A percentile compares a stretch with the other conserved stretches of the same genome.
Evolutionary conservation across 495 filamentous ascomycete genomes (phyloP).

Genomic region (Penicillium odoratum): DNA sequence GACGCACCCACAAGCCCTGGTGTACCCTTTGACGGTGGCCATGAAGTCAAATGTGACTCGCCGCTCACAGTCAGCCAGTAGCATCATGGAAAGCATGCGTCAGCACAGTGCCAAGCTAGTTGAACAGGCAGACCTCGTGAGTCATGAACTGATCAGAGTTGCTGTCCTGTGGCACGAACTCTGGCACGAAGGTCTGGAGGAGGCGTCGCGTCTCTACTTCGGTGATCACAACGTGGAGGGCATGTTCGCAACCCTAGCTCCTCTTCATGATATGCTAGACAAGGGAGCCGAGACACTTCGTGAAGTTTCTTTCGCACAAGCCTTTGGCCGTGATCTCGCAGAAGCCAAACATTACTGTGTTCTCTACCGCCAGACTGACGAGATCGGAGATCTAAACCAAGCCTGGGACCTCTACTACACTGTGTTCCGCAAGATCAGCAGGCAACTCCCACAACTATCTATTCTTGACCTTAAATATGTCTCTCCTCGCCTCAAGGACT

Average conservation of each 20-base stretch:
- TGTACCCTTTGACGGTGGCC: slow-evolving; percentile 98
- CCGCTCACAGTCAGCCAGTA: slow-evolving; percentile 77
- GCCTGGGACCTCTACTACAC: slow-evolving; percentile 99
- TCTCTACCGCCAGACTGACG: slow-evolving; percentile 80
- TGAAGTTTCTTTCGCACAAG: slow-evolving; percentile 97
- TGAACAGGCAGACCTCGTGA: slow-evolving; percentile 92
- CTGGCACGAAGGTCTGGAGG: slow-evolving; percentile 98
- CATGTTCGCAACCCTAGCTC: slow-evolving; percentile 89
- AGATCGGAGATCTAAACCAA: slow-evolving; percentile 92
- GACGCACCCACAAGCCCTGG: slow-evolving; percentile 92
- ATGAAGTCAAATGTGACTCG: slow-evolving; percentile 88
- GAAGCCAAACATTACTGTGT: slow-evolving; percentile 95
- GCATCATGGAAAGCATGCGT: slow-evolving; percentile 98
- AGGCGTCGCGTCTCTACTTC: slow-evolving; percentile 89
- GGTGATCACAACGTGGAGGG: slow-evolving; percentile 95
- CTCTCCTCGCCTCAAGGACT: slow-evolving; percentile 84
- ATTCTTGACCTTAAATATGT: slow-evolving; percentile 95
- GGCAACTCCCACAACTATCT: slow-evolving; percentile 87
- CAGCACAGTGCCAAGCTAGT: slow-evolving; percentile 92
- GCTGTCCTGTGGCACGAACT: slow-evolving; percentile 98
- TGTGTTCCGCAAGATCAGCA: slow-evolving; percentile 91
- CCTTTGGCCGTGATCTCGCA: slow-evolving; percentile 90
- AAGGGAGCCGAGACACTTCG: slow-evolving; percentile 86
- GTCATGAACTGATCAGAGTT: slow-evolving; percentile 91
- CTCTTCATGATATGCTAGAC: slow-evolving; percentile 88